These are phyloP conservation scores for Salvia miltiorrhiza DNA, from an alignment of 257 asterid genomes.

Conservation along the genomic window DNA sequence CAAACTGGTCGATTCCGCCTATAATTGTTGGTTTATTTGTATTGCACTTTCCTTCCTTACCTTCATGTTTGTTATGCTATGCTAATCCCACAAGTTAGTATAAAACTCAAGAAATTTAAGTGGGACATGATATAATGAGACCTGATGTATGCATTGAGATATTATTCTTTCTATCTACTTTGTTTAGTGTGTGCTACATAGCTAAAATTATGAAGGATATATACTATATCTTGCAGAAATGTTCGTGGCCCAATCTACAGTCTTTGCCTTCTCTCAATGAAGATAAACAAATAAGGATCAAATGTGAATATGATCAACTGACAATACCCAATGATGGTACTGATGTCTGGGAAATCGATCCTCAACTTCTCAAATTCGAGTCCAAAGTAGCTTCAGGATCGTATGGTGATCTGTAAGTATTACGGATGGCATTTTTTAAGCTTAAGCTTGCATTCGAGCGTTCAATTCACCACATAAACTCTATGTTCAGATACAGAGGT, in stretches of 20 bases:
- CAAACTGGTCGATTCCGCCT: no score
- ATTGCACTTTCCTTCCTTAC: no score
- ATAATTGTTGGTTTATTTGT: no score
- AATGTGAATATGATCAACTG: conserved; percentile 45
- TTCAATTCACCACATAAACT: conserved; percentile 17
- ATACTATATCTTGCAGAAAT: conserved; percentile 37
- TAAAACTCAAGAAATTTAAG: no score
- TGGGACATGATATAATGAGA: neutral
- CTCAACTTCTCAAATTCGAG: conserved; percentile 46
- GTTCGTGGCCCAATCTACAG: conserved; percentile 38
- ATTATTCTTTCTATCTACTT: neutral
- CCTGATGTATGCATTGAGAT: neutral
- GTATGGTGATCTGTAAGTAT: conserved; percentile 64
- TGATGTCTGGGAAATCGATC: conserved; percentile 76
- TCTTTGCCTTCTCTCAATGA: conserved; percentile 38
- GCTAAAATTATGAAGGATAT: neutral
- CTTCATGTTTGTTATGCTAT: no score
- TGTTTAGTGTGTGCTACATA: conserved; percentile 23
- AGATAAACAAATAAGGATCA: conserved; percentile 29
- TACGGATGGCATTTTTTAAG: neutral
- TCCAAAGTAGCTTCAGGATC: conserved; percentile 67
- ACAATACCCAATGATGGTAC: conserved; percentile 58
- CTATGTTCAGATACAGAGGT: conserved; percentile 70
- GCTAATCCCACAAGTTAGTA: no score
- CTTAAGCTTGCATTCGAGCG: conserved; percentile 17